Evolutionary conservation across 805 yeast species (phyloP), one percentile per base, ranked within the genome.

Genomic region (Starmerella etchellsii): DNA sequence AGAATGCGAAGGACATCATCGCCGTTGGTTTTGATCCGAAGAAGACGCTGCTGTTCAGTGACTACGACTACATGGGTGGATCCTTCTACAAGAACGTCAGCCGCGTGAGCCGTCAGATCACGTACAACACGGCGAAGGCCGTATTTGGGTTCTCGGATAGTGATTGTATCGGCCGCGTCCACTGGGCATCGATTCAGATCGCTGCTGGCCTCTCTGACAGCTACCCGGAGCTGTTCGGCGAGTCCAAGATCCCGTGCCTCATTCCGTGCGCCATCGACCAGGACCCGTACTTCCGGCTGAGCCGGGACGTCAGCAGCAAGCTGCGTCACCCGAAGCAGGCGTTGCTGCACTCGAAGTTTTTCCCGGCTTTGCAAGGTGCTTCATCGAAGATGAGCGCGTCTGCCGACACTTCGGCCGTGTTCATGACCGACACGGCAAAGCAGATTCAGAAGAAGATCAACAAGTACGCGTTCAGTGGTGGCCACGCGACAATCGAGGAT

Each of bases 191-290:
- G 27, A 76, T 91, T 55, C 98, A 91, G 67, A 91, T 93, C 56
- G 82, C 96, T 21, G 78, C 96, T 15, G 93, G 95, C 1, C 88
- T 91, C 68, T 94, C 95, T 44, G 81, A 88, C 36, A 82, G 96
- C 13, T 91, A 83, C 73, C 98, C 97, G 2, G 94, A 79, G 49
- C 81, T 91, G 20, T 72, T 91, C 53, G 95, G 83, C 6, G 83
- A 93, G 34, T 68, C 77, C 36, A 91, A 87, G 66, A 84, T 96
- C 0, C 97, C 95, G 47, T 84, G 95, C 63, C 69, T 91, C 61
- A 91, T 91, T 61, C 98, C 98, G 30, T 91, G 98, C 70, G 98
- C 98, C 36, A 91, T 91, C 59, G 98, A 91, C 61, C 98, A 88
- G 68, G 98, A 91, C 62, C 97, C 98, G 24, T 91, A 91, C 63